A percentile compares a stretch with the other conserved stretches of the same genome.
Evolutionary conservation across 2,329 filamentous ascomycete genomes (phyloP).

Genomic region (Sordariomycetes sp.): DNA sequence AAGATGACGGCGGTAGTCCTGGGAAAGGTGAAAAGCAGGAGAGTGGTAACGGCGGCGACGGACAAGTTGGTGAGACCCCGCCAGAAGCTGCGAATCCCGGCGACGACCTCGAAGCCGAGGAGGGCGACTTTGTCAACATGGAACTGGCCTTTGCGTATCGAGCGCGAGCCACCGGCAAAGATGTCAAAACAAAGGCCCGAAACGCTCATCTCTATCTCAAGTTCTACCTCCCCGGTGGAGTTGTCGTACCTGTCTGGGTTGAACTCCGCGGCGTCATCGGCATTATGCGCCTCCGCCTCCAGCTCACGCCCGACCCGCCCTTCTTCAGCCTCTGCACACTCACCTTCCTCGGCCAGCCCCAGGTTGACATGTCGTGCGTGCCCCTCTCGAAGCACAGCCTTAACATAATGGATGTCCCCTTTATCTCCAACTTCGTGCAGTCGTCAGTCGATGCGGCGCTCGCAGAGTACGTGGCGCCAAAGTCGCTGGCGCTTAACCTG

Average conservation of each 20-base stretch:
- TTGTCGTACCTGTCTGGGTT: slow-evolving; percentile 36
- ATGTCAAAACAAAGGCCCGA: slow-evolving; percentile 7
- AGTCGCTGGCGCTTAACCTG: slow-evolving; percentile 86
- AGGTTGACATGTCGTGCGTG: slow-evolving; percentile 79
- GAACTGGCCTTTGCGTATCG: slow-evolving; percentile 70
- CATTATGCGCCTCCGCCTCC: slow-evolving; percentile 71
- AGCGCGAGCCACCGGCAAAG: neutral
- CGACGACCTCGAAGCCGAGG: slow-evolving; percentile 57
- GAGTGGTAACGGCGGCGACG: slow-evolving; percentile 76
- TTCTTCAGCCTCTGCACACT: slow-evolving; percentile 89
- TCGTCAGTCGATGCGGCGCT: slow-evolving; percentile 76
- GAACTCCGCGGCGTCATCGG: slow-evolving; percentile 87
- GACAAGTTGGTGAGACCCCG: slow-evolving; percentile 67
- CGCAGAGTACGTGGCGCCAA: slow-evolving; percentile 69
- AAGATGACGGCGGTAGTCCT: too few species aligned
- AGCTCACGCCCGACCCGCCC: slow-evolving; percentile 81
- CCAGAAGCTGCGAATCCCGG: slow-evolving; percentile 86
- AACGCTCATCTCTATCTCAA: slow-evolving; percentile 7
- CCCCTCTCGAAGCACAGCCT: slow-evolving; percentile 87
- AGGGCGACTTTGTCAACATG: slow-evolving; percentile 68
- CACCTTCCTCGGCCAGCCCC: slow-evolving; percentile 87
- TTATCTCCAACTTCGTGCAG: slow-evolving; percentile 96
- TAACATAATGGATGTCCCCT: slow-evolving; percentile 80
- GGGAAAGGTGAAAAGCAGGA: slow-evolving; percentile 58
- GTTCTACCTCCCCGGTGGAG: slow-evolving; percentile 2